Conservation (phyloP, 441 rosid genomes). For the Populus hybrid region DNA sequence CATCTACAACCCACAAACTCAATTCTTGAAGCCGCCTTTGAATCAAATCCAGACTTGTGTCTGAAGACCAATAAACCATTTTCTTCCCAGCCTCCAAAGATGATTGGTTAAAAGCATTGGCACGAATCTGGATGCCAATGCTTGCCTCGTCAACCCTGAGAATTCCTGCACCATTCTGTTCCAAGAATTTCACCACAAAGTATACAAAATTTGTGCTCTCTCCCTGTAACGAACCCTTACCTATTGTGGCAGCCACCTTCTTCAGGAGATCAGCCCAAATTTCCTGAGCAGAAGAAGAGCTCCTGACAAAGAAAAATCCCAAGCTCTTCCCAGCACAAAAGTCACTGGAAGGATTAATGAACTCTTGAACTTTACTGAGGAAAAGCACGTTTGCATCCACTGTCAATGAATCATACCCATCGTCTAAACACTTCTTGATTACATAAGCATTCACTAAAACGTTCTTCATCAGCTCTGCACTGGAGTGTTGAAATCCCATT, state of each 20-base stretch:
- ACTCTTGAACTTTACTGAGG: slow-evolving; percentile 30
- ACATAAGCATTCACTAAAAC: slow-evolving; percentile 51
- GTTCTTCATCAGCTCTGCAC: slow-evolving; percentile 34
- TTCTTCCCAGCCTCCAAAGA: slow-evolving; percentile 34
- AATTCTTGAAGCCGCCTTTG: slow-evolving; percentile 46
- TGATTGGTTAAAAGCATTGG: slow-evolving; percentile 21
- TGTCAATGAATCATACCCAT: slow-evolving; percentile 48
- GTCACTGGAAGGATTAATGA: slow-evolving; percentile 30
- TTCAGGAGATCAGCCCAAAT: slow-evolving; percentile 35
- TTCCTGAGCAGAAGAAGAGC: slow-evolving; percentile 39
- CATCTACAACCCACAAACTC: slow-evolving; percentile 60
- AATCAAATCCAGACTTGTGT: slow-evolving; percentile 31
- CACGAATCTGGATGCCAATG: slow-evolving; percentile 25
- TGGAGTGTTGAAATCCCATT: slow-evolving; percentile 29
- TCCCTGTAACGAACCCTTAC: slow-evolving; percentile 14
- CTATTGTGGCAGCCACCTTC: slow-evolving; percentile 28
- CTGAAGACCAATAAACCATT: slow-evolving; percentile 52
- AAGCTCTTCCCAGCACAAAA: slow-evolving; percentile 40
- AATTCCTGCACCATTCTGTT: slow-evolving; percentile 36
- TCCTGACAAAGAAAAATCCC: slow-evolving; percentile 34
- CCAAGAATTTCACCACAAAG: slow-evolving; percentile 34
- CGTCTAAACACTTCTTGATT: slow-evolving; percentile 56
- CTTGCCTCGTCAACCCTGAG: slow-evolving; percentile 33
- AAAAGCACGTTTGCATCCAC: slow-evolving; percentile 53
- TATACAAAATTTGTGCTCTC: slow-evolving; percentile 24